Evolutionary conservation across 208 protist genomes (phyloP), one percentile per base, ranked within the genome.

Genomic region (Leishmania major): DNA sequence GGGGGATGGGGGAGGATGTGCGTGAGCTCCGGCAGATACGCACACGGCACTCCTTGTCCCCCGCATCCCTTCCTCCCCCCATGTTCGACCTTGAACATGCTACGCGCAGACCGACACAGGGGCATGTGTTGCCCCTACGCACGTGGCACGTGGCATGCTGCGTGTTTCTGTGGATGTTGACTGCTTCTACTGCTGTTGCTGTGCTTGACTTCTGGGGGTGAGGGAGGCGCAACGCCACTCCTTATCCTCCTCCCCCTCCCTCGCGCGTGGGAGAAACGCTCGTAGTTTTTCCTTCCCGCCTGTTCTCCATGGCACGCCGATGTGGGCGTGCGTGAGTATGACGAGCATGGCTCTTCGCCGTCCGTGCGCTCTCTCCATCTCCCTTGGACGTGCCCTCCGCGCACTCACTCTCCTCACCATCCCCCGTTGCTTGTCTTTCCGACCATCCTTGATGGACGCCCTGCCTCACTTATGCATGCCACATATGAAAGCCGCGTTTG

Each of bases 321-420:
- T 72, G 31, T 15, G 40, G 28, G 49, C 47, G 28, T 70, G 28
- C n/a, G 31, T 47, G 35, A 11, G 60, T 11, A 51, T 35, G 43
- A 43, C 49, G 43, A 43, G 69, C 75, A 7, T 75, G 8, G 8
- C 47, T 64, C 78, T 59, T 37, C 28, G 31, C 71, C 40, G 19
- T 13, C 43, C 28, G 40, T 81, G 66, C 31, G 47, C 37, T 69
- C 28, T 45, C 28, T 71, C 45, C 40, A 51, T 83, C 79, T 84
- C 66, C 72, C 62, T n/a, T 67, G 17, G 62, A 40, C 62, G 11
- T 37, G 62, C 11, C 28, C 22, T 47, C 43, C 22, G 4, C 40
- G 2, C 19, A 72, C 67, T 69, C 64, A 69, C 35, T 72, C 67
- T 72, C 37, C 40, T 72, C 67, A 25, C 40, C 37, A 15, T 72